Conservation (phyloP, 1,284 basidiomycete genomes). For the Cryptococcus sp. region DNA sequence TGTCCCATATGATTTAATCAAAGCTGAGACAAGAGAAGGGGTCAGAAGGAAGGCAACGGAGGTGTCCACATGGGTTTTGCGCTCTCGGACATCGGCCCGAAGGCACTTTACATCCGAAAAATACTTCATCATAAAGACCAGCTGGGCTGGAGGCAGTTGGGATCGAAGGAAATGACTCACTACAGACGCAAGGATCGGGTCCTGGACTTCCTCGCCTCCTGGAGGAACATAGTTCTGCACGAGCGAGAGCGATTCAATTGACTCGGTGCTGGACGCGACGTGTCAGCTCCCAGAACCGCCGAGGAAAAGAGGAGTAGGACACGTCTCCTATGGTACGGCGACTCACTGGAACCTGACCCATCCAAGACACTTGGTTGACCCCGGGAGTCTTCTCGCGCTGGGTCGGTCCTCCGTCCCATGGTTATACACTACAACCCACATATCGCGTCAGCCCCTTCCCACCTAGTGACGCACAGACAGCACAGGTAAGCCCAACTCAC, state of each 20-base stretch:
- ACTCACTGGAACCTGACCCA: conserved; percentile 74
- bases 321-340: too few relatives aligned
- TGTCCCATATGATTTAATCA: background rate
- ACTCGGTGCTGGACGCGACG: conserved; percentile 37
- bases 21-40: background rate
- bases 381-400: conserved; percentile 30
- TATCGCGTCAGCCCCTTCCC: background rate
- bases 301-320: too few relatives aligned
- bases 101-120: conserved; percentile 42
- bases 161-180: conserved; percentile 28
- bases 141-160: background rate
- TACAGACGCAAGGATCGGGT: conserved; percentile 44
- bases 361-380: conserved; percentile 33
- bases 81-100: conserved; percentile 7
- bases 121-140: conserved; percentile 46
- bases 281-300: background rate
- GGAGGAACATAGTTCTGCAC: conserved; percentile 45
- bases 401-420: conserved; percentile 47
- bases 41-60: conserved; percentile 53
- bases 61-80: conserved; percentile 10
- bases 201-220: conserved; percentile 24
- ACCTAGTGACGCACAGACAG: background rate
- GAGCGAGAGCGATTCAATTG: conserved; percentile 43
- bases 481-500: conserved; percentile 19
- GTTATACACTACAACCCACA: conserved; percentile 36